Evolutionary conservation across 2,329 filamentous ascomycete genomes (phyloP).

Genomic region (Penicillium sclerotigenum): DNA sequence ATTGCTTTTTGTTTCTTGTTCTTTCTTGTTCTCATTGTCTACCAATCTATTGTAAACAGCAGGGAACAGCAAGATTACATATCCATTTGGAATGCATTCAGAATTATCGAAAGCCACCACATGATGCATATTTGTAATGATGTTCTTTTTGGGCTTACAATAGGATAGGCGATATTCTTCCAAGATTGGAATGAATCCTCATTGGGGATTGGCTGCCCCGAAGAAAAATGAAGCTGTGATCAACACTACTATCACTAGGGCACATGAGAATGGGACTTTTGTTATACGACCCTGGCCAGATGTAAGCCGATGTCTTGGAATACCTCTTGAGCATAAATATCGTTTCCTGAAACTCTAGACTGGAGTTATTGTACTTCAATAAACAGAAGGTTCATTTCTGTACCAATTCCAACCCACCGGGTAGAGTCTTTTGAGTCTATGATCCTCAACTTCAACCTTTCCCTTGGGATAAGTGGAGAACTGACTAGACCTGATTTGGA

Average conservation of each 20-base stretch:
- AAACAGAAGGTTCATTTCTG: neutral
- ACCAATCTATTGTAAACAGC: neutral
- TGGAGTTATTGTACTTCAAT: neutral
- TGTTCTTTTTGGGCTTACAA: neutral
- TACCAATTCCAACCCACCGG: neutral
- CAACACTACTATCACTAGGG: conserved; percentile 6
- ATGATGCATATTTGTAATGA: neutral
- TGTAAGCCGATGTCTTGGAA: neutral
- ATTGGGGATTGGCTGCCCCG: conserved; percentile 8
- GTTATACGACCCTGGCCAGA: neutral
- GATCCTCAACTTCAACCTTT: conserved; percentile 22
- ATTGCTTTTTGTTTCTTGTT: conserved; percentile 9
- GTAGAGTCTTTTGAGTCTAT: neutral
- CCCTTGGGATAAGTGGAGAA: conserved; percentile 8
- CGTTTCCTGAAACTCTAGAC: conserved; percentile 14
- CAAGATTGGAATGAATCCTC: neutral
- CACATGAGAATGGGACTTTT: neutral
- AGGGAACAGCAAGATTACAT: neutral
- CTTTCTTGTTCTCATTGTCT: neutral
- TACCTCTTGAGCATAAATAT: too few relatives aligned
- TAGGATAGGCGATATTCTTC: neutral
- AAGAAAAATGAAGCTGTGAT: conserved; percentile 6
- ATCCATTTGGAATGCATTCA: conserved; percentile 2
- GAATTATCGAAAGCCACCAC: conserved; percentile 10
- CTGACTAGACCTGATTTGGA: neutral